Evolutionary conservation across 768 basidiomycete genomes (phyloP).

Genomic region (Mycena vitilis): DNA sequence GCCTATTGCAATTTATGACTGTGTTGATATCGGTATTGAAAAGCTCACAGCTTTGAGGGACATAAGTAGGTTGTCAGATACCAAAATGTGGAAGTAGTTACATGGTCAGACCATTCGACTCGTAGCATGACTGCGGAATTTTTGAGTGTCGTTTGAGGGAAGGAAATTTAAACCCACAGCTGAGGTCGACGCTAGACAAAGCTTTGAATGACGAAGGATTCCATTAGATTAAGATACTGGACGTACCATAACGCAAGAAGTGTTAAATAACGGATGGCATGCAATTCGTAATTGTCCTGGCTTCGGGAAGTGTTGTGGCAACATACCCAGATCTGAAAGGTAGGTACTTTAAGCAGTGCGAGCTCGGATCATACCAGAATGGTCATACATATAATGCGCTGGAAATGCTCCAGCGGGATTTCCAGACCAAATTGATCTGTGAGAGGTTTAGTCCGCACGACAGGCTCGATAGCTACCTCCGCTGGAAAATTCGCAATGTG

Average conservation of each 20-base stretch:
- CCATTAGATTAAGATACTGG: too few relatives aligned
- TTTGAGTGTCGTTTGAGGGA: neutral
- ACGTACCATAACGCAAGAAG: conserved; percentile 11
- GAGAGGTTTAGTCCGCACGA: neutral
- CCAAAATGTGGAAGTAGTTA: neutral
- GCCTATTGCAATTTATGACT: too few relatives aligned
- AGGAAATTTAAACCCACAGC: neutral
- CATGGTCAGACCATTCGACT: conserved; percentile 17
- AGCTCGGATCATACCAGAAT: neutral
- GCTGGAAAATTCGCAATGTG: conserved; percentile 17
- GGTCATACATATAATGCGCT: conserved; percentile 12
- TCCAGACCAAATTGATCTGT: conserved; percentile 21
- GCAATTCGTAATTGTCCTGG: neutral
- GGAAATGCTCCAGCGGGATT: conserved; percentile 6
- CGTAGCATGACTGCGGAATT: conserved; percentile 17
- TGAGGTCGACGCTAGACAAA: conserved; percentile 16
- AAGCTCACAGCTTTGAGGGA: neutral
- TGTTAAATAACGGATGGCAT: conserved; percentile 25
- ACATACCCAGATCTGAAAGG: conserved; percentile 15
- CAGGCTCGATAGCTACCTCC: conserved; percentile 4
- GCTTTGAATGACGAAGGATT: neutral
- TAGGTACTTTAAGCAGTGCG: neutral
- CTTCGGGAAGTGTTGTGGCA: neutral
- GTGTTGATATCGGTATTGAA: too few relatives aligned
- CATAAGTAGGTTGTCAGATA: neutral